Conservation (phyloP, 768 basidiomycete species). For the Mycena belliarum region DNA sequence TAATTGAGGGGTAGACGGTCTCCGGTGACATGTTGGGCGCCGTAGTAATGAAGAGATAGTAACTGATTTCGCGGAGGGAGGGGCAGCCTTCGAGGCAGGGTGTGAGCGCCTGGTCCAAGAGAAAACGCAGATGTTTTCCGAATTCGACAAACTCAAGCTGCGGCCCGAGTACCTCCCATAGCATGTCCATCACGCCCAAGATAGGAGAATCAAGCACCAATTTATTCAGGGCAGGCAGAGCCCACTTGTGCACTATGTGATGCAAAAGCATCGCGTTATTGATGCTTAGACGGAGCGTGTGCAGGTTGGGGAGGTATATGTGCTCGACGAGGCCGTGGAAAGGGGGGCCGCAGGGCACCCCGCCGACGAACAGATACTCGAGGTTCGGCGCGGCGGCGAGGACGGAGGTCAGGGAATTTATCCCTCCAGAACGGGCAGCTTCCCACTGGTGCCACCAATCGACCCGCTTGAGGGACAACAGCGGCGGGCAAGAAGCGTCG, state of each 20-base stretch:
- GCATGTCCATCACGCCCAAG: constrained; percentile 35
- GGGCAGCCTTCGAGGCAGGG: constrained; percentile 48
- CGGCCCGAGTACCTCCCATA: constrained; percentile 53
- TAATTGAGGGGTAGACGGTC: constrained; percentile 33
- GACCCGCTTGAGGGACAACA: constrained; percentile 57
- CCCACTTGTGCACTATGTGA: constrained; percentile 48
- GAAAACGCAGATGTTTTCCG: constrained; percentile 57
- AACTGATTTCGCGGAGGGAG: constrained; percentile 53
- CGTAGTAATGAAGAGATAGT: constrained; percentile 52
- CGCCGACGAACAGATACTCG: constrained; percentile 59
- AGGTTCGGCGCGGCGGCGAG: constrained; percentile 55
- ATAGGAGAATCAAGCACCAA: constrained; percentile 54
- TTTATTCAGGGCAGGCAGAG: constrained; percentile 52
- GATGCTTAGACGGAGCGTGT: constrained; percentile 53
- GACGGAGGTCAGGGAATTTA: constrained; percentile 59
- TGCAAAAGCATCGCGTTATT: constrained; percentile 53
- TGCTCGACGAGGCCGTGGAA: constrained; percentile 24
- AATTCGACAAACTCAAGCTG: constrained; percentile 59
- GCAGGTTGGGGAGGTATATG: constrained; percentile 45
- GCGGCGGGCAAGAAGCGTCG: constrained; percentile 44
- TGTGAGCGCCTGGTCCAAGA: constrained; percentile 48
- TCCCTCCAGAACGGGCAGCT: constrained; percentile 63
- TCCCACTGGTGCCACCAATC: constrained; percentile 68
- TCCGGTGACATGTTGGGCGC: constrained; percentile 14
- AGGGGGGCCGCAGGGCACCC: constrained; percentile 32